Percentiles rank a stretch among this genome's conserved stretches.
These are phyloP conservation scores for Fusarium liriodendri DNA, from an alignment of 2,329 filamentous ascomycete genomes.

Conservation along the genomic window DNA sequence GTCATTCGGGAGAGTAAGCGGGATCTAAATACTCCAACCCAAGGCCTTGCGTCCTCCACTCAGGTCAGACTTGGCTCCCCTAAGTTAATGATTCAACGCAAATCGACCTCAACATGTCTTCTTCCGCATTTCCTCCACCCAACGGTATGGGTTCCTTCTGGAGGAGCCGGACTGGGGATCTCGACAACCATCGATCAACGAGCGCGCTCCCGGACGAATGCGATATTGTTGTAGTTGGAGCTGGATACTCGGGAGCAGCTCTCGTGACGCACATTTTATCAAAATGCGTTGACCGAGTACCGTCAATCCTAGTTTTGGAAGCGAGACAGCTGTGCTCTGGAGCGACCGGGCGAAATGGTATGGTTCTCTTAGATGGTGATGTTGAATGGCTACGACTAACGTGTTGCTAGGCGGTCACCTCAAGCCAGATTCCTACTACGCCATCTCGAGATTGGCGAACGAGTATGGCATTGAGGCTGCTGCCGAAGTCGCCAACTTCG, in stretches of 20 bases:
- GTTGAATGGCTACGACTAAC: background rate
- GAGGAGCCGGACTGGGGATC: background rate
- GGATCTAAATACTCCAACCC: background rate
- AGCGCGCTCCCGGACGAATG: constrained; percentile 48
- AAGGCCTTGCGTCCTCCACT: background rate
- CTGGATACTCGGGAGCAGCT: constrained; percentile 58
- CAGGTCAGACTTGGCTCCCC: background rate
- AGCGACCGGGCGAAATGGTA: constrained; percentile 52
- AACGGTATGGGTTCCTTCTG: constrained; percentile 29
- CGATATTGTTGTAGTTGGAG: constrained; percentile 60
- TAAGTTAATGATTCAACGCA: background rate
- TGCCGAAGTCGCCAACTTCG: constrained; percentile 35
- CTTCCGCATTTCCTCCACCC: background rate
- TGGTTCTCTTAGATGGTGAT: background rate
- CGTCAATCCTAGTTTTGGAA: constrained; percentile 48
- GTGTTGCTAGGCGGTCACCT: constrained; percentile 27
- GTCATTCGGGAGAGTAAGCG: background rate
- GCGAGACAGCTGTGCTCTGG: constrained; percentile 51
- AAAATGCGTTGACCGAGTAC: constrained; percentile 23
- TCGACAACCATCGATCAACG: constrained; percentile 11
- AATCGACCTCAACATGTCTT: background rate
- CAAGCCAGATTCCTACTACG: constrained; percentile 33
- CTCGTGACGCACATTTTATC: constrained; percentile 56
- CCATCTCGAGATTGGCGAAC: background rate
- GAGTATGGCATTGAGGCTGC: constrained; percentile 30